Evolutionary conservation across 1,284 basidiomycete genomes (phyloP).

Genomic region (Cutaneotrichosporon spelunceum): DNA sequence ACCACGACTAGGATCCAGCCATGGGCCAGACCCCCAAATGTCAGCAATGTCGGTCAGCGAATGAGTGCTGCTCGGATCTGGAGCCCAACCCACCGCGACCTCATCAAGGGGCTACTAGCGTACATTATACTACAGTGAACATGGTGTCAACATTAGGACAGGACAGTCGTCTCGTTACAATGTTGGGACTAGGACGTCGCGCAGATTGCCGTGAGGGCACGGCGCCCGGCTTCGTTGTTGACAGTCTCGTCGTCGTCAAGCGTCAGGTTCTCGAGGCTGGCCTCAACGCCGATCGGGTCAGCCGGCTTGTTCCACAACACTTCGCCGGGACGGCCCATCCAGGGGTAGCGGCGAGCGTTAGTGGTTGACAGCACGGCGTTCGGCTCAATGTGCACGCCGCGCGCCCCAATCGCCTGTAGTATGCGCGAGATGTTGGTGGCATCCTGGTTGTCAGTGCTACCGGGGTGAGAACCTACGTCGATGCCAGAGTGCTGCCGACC

Average conservation of each 20-base stretch:
- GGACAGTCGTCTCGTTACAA: background rate
- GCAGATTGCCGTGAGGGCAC: background rate
- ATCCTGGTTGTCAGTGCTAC: constrained; percentile 58
- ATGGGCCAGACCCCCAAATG: too few species aligned
- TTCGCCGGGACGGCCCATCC: constrained; percentile 50
- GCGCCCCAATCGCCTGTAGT: constrained; percentile 66
- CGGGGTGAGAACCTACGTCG: constrained; percentile 61
- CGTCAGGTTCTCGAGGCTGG: background rate
- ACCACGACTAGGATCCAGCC: too few species aligned
- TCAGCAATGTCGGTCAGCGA: background rate
- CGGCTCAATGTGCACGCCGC: constrained; percentile 64
- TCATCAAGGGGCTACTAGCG: background rate
- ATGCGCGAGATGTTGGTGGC: constrained; percentile 78
- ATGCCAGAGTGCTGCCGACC: constrained; percentile 83
- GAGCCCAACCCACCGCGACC: too few species aligned
- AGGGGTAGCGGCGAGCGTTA: constrained; percentile 48
- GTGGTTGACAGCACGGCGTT: constrained; percentile 63
- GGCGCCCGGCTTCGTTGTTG: background rate
- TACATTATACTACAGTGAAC: background rate
- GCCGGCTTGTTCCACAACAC: constrained; percentile 35
- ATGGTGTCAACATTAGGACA: background rate
- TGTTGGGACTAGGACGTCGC: background rate
- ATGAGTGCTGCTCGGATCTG: background rate
- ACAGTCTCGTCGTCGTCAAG: background rate
- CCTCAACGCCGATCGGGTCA: background rate